Conservation (phyloP, 2,329 filamentous ascomycete genomes). For the Kalaharituber pfeilii region DNA sequence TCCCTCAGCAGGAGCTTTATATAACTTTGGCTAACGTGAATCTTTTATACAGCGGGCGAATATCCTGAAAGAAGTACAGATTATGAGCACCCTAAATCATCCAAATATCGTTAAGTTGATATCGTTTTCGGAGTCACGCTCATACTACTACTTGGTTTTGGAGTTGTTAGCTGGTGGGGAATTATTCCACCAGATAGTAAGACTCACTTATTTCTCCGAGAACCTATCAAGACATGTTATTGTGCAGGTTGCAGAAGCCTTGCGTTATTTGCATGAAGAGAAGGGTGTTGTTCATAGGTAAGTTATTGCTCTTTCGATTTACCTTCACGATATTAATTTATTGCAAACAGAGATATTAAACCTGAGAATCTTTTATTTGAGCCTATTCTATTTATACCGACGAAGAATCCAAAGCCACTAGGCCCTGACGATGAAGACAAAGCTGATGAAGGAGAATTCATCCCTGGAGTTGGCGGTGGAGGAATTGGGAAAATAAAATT, state of each 20-base stretch:
- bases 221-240: conserved; percentile 90
- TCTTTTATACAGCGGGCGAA: conserved; percentile 60
- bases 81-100: conserved; percentile 93
- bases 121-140: conserved; percentile 79
- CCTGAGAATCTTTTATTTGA: conserved; percentile 93
- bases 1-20: background rate
- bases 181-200: conserved; percentile 95
- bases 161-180: conserved; percentile 91
- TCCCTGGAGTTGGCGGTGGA: conserved; percentile 61
- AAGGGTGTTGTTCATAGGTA: conserved; percentile 94
- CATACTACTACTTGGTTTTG: conserved; percentile 95
- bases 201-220: conserved; percentile 96
- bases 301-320: conserved; percentile 25
- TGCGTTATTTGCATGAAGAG: conserved; percentile 87
- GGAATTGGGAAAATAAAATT: conserved; percentile 95
- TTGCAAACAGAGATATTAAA: conserved; percentile 65
- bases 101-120: conserved; percentile 89
- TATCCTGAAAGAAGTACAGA: conserved; percentile 95
- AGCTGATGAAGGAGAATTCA: conserved; percentile 86
- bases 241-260: conserved; percentile 77
- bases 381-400: conserved; percentile 63
- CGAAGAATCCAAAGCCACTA: conserved; percentile 61
- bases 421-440: conserved; percentile 91
- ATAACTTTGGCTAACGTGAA: conserved; percentile 12
- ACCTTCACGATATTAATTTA: conserved; percentile 5